Evolutionary conservation across 2,329 filamentous ascomycete species (phyloP).

Genomic region (Colletotrichum sidae): DNA sequence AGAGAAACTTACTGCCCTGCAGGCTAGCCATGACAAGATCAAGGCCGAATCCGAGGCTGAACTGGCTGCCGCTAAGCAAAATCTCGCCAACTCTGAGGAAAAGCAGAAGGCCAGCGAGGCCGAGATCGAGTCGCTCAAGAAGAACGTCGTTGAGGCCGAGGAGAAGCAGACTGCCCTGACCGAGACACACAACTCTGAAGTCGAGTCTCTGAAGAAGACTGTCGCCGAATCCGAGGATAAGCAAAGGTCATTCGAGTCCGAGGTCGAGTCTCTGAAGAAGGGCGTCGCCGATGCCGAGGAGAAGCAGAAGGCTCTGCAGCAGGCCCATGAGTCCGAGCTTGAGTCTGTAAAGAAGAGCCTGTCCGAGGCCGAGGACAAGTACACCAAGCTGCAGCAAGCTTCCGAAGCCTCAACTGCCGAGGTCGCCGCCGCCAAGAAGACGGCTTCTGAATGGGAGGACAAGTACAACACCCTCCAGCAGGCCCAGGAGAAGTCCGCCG

Average conservation of each 20-base stretch:
- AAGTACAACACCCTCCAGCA: constrained; percentile 38
- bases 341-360: constrained; percentile 18
- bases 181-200: constrained; percentile 39
- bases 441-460: constrained; percentile 42
- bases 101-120: constrained; percentile 39
- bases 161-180: constrained; percentile 37
- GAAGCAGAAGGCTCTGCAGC: constrained; percentile 42
- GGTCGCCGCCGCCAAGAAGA: constrained; percentile 43
- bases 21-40: constrained; percentile 43
- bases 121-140: constrained; percentile 39
- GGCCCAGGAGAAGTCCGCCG: constrained; percentile 9
- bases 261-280: constrained; percentile 40
- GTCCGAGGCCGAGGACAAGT: constrained; percentile 41
- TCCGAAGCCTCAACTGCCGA: constrained; percentile 45
- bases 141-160: constrained; percentile 40
- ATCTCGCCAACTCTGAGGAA: constrained; percentile 40
- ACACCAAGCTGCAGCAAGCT: constrained; percentile 38
- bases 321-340: constrained; percentile 30
- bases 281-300: constrained; percentile 46
- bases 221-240: constrained; percentile 47
- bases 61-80: constrained; percentile 37
- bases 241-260: constrained; percentile 30
- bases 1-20: constrained; percentile 39
- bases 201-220: constrained; percentile 44
- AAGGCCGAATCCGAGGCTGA: constrained; percentile 43